These are phyloP conservation scores for Citrus hindsii DNA, from an alignment of 345 rosid species.

Conservation along the genomic window DNA sequence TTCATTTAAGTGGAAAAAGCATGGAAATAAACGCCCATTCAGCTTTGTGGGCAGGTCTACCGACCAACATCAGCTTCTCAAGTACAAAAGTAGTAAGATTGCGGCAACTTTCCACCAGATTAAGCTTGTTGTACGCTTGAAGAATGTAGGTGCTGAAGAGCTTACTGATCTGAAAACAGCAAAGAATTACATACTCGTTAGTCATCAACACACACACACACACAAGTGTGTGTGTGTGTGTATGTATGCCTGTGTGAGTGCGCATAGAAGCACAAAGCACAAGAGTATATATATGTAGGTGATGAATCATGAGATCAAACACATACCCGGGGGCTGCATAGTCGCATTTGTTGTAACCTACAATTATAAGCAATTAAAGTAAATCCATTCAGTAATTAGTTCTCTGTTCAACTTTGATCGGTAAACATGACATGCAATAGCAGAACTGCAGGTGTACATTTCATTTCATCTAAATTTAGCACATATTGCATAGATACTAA, in stretches of 20 bases:
- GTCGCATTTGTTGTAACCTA: constrained; percentile 54
- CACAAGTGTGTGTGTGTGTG: too few species aligned
- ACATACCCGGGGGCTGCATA: constrained; percentile 48
- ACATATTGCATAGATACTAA: not conserved
- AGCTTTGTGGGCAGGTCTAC: constrained; percentile 22
- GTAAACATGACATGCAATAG: not conserved
- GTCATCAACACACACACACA: too few species aligned
- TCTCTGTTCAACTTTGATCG: not conserved
- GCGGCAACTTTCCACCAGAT: constrained; percentile 34
- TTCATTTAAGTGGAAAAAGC: not conserved
- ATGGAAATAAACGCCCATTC: not conserved
- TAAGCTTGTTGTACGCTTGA: constrained; percentile 22
- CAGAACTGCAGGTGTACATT: not conserved
- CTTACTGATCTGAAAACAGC: constrained; percentile 34
- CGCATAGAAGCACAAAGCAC: too few species aligned
- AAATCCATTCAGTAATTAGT: not conserved
- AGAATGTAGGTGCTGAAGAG: constrained; percentile 36
- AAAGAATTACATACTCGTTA: not conserved
- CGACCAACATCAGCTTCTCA: constrained; percentile 32
- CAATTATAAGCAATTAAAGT: not conserved
- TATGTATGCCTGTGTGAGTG: too few species aligned
- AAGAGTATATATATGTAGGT: not conserved
- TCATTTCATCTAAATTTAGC: not conserved
- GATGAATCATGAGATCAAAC: not conserved
- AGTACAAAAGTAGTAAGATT: constrained; percentile 41